Evolutionary conservation across 2,329 filamentous ascomycete genomes (phyloP).

Genomic region (Calonectria hawksworthii): DNA sequence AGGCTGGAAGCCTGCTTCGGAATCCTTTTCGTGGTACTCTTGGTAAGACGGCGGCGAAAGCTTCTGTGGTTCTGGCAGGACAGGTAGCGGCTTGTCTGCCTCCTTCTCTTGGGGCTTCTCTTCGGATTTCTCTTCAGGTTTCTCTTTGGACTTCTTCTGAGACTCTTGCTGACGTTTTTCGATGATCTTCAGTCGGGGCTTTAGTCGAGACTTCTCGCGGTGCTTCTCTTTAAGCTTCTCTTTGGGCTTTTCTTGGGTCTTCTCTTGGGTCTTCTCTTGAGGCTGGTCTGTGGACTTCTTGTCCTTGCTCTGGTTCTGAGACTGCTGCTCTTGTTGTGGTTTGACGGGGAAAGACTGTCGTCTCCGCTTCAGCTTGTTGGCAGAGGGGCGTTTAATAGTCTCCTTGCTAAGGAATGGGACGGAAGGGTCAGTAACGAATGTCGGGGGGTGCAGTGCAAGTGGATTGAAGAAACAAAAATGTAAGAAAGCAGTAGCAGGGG

Average conservation of each 20-base stretch:
- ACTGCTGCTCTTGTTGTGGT: neutral
- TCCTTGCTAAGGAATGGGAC: slow-evolving; percentile 11
- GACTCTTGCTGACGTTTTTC: neutral
- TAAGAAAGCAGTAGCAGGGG: neutral
- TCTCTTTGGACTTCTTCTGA: neutral
- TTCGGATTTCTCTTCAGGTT: neutral
- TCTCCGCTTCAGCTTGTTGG: slow-evolving; percentile 44
- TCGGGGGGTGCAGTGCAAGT: neutral
- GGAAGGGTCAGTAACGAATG: slow-evolving; percentile 19
- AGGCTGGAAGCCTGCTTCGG: neutral
- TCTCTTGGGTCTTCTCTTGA: neutral
- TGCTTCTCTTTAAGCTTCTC: slow-evolving; percentile 15
- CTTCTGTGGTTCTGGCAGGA: neutral
- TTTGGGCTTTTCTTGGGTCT: slow-evolving; percentile 25
- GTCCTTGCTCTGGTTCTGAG: neutral
- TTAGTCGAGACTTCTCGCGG: neutral
- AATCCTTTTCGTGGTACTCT: slow-evolving; percentile 1
- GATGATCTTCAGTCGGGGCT: neutral
- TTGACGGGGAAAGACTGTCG: slow-evolving; percentile 20
- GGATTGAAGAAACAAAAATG: neutral
- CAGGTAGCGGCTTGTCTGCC: neutral
- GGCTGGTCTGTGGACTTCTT: neutral
- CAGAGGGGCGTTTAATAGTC: slow-evolving; percentile 37
- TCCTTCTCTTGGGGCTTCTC: neutral
- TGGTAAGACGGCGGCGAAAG: slow-evolving; percentile 1